Percentiles rank a stretch among this genome's conserved stretches.
Evolutionary conservation across 495 filamentous ascomycete species (phyloP).

Genomic region (Trichocladium uniseriatum): DNA sequence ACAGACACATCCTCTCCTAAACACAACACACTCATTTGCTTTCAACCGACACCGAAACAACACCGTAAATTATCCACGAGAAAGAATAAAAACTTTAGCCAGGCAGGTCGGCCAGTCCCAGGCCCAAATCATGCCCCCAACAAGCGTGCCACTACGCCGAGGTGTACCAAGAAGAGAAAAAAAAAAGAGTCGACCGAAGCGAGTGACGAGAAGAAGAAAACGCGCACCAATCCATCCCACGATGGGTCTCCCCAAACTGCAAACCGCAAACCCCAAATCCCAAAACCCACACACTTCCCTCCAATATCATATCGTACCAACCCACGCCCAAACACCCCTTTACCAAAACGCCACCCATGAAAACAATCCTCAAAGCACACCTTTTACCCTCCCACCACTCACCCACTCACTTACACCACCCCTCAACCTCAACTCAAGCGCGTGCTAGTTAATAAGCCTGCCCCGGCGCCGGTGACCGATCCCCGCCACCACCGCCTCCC

Average conservation of each 20-base stretch:
- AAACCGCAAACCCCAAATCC: background rate
- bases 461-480: slow-evolving; percentile 6
- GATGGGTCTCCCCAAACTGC: background rate
- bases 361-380: background rate
- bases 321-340: background rate
- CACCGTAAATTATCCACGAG: background rate
- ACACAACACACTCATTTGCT: background rate
- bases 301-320: background rate
- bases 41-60: background rate
- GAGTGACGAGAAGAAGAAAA: slow-evolving; percentile 7
- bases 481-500: background rate
- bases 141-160: background rate
- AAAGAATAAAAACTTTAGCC: background rate
- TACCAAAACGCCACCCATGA: background rate
- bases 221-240: background rate
- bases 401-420: background rate
- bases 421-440: too few relatives aligned
- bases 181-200: background rate
- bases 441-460: slow-evolving; percentile 17
- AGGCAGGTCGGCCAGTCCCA: background rate
- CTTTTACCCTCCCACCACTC: background rate
- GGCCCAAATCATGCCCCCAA: background rate
- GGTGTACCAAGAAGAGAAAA: background rate
- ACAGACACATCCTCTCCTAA: too few relatives aligned
- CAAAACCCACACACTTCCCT: background rate